A percentile compares a stretch with the other conserved stretches of the same genome.
Evolutionary conservation across 2,329 filamentous ascomycete species (phyloP).

Genomic region (Fusarium transvaalense): DNA sequence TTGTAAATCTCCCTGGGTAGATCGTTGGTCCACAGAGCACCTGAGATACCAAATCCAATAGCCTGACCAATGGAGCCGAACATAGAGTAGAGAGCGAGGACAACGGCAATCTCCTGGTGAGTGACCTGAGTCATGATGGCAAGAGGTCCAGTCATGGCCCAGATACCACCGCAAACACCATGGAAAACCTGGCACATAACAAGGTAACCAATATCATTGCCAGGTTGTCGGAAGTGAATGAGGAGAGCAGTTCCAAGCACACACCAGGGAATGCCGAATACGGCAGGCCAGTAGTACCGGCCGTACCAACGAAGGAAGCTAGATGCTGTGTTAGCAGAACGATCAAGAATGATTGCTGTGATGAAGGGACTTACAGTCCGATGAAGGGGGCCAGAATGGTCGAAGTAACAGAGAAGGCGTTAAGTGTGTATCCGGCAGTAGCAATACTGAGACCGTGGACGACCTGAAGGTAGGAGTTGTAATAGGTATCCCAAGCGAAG

Average conservation of each 20-base stretch:
- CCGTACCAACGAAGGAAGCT: conserved; percentile 62
- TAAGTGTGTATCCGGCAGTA: conserved; percentile 61
- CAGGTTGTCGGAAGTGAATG: conserved; percentile 50
- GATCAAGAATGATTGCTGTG: too few relatives aligned
- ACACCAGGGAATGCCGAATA: conserved; percentile 65
- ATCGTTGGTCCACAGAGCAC: conserved; percentile 51
- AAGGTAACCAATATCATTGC: conserved; percentile 59
- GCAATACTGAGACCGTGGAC: conserved; percentile 62
- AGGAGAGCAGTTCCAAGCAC: conserved; percentile 64
- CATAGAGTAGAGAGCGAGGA: conserved; percentile 49
- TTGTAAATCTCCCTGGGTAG: conserved; percentile 58
- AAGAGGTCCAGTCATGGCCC: conserved; percentile 54
- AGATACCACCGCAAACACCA: conserved; percentile 64
- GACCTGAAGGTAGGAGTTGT: conserved; percentile 64
- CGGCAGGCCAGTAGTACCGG: conserved; percentile 63
- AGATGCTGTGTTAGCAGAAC: conserved; percentile 1
- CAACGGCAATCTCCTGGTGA: conserved; percentile 52
- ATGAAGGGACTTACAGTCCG: conserved; percentile 50
- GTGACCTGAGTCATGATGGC: conserved; percentile 50
- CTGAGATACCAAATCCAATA: conserved; percentile 50
- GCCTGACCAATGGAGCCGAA: conserved; percentile 51
- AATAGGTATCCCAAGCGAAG: conserved; percentile 60
- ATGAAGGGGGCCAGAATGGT: conserved; percentile 61
- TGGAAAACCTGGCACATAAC: conserved; percentile 66
- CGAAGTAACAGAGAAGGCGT: conserved; percentile 63